Percentiles rank a stretch among this genome's conserved stretches.
Evolutionary conservation across 2,329 filamentous ascomycete species (phyloP).

Genomic region (Fusarium sororula): DNA sequence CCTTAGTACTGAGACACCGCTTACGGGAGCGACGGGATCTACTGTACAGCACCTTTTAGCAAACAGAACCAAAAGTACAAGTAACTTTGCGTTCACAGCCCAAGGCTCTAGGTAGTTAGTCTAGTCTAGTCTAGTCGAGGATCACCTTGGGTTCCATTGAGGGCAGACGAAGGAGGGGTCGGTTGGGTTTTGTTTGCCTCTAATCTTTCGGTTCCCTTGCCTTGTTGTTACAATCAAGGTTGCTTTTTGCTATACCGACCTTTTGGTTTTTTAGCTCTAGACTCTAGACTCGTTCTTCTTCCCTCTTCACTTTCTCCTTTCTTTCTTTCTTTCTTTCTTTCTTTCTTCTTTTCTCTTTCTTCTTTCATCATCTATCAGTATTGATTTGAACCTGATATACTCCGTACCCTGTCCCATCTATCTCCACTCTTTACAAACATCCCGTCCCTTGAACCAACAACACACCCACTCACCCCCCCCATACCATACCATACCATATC

Average conservation of each 20-base stretch:
- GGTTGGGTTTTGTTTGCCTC: not conserved
- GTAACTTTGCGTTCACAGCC: not conserved
- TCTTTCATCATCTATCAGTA: not conserved
- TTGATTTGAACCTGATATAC: not conserved
- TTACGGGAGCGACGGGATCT: slow-evolving; percentile 10
- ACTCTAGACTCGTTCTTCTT: not conserved
- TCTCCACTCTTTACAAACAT: slow-evolving; percentile 2
- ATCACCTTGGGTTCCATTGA: not conserved
- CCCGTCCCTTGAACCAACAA: slow-evolving; percentile 4
- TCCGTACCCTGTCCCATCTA: not conserved
- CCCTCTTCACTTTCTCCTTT: not conserved
- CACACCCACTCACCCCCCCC: not conserved
- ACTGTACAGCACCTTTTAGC: not conserved
- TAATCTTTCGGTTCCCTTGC: not conserved
- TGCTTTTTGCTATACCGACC: not conserved
- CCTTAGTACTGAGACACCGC: not conserved
- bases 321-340: not conserved
- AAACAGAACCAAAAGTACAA: not conserved
- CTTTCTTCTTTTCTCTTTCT: not conserved
- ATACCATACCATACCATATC: not conserved
- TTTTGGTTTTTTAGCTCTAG: not conserved
- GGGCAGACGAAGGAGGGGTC: not conserved
- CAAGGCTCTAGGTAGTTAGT: not conserved
- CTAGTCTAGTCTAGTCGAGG: not conserved
- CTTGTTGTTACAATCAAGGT: not conserved